phyloP scores from a whole-genome alignment of 179 eudicot species.

The Amaranthus tricolor region DNA sequence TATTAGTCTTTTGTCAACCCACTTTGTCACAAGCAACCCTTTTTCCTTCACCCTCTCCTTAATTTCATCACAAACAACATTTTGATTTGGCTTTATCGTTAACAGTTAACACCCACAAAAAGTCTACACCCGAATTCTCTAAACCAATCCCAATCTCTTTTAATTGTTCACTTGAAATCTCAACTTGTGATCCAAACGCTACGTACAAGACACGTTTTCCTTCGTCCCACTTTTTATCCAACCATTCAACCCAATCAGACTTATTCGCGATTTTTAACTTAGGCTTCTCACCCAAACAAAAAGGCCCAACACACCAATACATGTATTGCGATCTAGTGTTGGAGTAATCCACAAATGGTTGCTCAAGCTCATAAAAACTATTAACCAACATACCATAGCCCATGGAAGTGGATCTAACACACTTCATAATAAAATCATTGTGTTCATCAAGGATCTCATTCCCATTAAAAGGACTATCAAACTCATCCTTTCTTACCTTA shows the following conservation, averaged over 20 bases:
- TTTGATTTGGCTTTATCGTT: conserved; percentile 26
- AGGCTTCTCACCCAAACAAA: conserved; percentile 36
- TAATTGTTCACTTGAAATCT: conserved; percentile 36
- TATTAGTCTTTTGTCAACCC: conserved; percentile 55
- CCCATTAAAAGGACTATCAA: conserved; percentile 12
- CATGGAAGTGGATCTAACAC: not conserved
- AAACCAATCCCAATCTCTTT: conserved; percentile 41
- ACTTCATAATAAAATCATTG: conserved; percentile 34
- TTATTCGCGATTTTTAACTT: not conserved
- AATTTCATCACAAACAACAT: conserved; percentile 30
- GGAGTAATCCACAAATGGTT: conserved; percentile 29
- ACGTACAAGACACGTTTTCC: conserved; percentile 39
- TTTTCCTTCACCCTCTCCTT: conserved; percentile 36
- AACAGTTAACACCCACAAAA: conserved; percentile 54
- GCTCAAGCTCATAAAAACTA: conserved; percentile 55
- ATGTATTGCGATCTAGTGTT: conserved; percentile 19
- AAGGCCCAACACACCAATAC: conserved; percentile 52
- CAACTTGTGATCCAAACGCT: conserved; percentile 62
- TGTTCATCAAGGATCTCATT: conserved; percentile 33
- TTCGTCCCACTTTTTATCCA: conserved; percentile 33
- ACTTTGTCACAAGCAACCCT: conserved; percentile 45
- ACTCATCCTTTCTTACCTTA: conserved; percentile 41
- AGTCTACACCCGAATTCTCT: conserved; percentile 36
- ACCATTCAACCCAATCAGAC: conserved; percentile 40
- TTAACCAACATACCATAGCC: conserved; percentile 50